Percentiles rank a stretch among this genome's conserved stretches.
These are phyloP conservation scores for Gossypium anomalum DNA, from an alignment of 345 rosid species.

Conservation along the genomic window DNA sequence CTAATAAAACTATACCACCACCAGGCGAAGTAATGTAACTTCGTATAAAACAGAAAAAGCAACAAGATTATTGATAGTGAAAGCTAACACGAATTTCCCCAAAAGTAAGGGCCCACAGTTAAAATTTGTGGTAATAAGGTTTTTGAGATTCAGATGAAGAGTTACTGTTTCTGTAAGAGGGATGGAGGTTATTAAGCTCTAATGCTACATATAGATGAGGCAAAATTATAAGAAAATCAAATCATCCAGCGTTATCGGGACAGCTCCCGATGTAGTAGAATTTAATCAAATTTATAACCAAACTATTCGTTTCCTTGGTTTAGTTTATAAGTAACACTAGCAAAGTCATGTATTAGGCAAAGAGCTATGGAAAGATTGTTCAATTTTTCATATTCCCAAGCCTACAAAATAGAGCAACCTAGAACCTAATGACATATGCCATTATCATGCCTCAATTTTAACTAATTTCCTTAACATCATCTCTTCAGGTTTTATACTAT, in stretches of 20 bases:
- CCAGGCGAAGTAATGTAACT: background rate
- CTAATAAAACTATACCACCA: background rate
- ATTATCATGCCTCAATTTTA: background rate
- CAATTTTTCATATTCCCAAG: background rate
- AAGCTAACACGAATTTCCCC: background rate
- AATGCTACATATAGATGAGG: background rate
- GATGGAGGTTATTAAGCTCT: background rate
- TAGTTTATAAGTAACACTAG: background rate
- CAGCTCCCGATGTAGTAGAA: background rate
- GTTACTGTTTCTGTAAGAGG: background rate
- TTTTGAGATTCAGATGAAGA: background rate
- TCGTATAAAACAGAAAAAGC: background rate
- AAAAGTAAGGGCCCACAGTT: background rate
- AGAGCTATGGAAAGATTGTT: background rate
- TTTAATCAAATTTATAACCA: background rate
- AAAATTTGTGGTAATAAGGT: background rate
- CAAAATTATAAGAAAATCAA: background rate
- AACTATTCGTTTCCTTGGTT: background rate
- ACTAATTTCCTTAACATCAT: background rate
- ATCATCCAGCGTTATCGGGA: background rate
- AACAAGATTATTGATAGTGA: too few relatives aligned
- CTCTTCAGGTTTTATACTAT: background rate
- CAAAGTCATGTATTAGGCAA: conserved; percentile 5
- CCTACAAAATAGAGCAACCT: background rate
- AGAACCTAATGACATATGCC: background rate